Conservation (phyloP, 2,329 filamentous ascomycete genomes). For the Fusarium buxicola region DNA sequence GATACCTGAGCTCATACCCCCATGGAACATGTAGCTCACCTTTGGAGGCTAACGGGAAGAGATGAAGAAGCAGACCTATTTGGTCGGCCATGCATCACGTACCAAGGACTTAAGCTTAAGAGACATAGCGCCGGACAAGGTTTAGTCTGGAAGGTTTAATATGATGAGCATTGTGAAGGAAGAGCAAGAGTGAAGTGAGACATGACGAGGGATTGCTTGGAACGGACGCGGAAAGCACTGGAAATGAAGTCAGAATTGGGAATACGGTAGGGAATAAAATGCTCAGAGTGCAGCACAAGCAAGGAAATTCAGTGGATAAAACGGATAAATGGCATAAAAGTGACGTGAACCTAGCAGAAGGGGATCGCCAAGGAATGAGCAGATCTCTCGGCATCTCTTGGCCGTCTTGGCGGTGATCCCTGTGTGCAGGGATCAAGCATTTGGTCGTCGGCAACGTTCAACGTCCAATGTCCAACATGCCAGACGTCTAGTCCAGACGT, state of each 20-base stretch:
- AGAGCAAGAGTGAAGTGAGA: not conserved
- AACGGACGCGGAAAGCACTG: not conserved
- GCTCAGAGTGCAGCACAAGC: conserved; percentile 6
- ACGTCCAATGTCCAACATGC: too few species aligned
- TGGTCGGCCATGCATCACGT: not conserved
- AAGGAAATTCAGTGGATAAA: conserved; percentile 14
- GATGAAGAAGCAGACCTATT: conserved; percentile 5
- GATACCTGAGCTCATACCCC: conserved; percentile 44
- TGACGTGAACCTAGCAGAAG: not conserved
- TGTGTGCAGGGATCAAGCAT: conserved; percentile 13
- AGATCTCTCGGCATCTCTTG: conserved; percentile 43
- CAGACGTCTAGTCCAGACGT: too few species aligned
- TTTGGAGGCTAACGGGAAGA: conserved; percentile 22
- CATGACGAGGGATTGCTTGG: not conserved
- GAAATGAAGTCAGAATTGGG: conserved; percentile 3
- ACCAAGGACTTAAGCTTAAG: conserved; percentile 9
- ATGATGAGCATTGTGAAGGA: not conserved
- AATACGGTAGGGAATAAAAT: conserved; percentile 19
- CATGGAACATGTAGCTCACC: conserved; percentile 35
- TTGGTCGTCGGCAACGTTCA: not conserved
- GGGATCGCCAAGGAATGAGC: conserved; percentile 35
- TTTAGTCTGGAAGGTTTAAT: not conserved
- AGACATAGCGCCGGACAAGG: conserved; percentile 2
- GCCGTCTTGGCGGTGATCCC: conserved; percentile 42
- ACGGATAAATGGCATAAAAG: conserved; percentile 30